Percentiles rank a stretch among this genome's conserved stretches.
These are phyloP conservation scores for Chenopodium berlandieri DNA, from an alignment of 148 eudicot species.

Conservation along the genomic window DNA sequence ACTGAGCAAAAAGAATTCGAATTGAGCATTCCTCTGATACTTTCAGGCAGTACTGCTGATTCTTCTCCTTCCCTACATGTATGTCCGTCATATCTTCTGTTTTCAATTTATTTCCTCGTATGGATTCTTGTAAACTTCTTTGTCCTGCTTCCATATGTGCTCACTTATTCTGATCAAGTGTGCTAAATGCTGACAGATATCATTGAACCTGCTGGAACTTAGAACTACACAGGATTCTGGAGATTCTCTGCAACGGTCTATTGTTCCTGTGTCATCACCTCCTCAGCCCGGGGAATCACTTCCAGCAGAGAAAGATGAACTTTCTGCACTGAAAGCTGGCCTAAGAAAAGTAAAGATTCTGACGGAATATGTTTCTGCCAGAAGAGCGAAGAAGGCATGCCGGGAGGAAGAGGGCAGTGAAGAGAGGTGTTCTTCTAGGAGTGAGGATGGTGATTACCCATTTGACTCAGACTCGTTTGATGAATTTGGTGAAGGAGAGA, in stretches of 20 bases:
- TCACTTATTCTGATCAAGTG: constrained; percentile 6
- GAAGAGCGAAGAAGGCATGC: constrained; percentile 73
- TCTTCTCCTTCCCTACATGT: constrained; percentile 51
- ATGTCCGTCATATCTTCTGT: constrained; percentile 20
- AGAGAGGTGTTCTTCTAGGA: constrained; percentile 49
- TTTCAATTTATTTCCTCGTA: neutral
- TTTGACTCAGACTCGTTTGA: constrained; percentile 76
- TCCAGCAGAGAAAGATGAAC: constrained; percentile 71
- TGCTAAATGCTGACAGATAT: constrained; percentile 45
- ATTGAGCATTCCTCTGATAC: constrained; percentile 54
- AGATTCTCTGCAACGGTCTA: constrained; percentile 41
- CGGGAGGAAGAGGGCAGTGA: constrained; percentile 70
- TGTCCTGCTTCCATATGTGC: neutral
- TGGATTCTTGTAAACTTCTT: neutral
- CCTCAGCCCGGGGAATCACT: constrained; percentile 37
- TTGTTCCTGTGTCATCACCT: constrained; percentile 38
- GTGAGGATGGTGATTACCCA: constrained; percentile 76
- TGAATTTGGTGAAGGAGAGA: constrained; percentile 66
- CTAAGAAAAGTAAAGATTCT: constrained; percentile 77
- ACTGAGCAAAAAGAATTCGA: constrained; percentile 61
- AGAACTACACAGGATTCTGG: constrained; percentile 56
- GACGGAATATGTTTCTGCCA: constrained; percentile 67
- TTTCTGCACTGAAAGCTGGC: constrained; percentile 91
- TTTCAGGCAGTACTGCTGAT: constrained; percentile 45
- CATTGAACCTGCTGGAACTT: constrained; percentile 61